Conservation (phyloP, 208 protist species). For the Vickermania ingenoplastis region DNA sequence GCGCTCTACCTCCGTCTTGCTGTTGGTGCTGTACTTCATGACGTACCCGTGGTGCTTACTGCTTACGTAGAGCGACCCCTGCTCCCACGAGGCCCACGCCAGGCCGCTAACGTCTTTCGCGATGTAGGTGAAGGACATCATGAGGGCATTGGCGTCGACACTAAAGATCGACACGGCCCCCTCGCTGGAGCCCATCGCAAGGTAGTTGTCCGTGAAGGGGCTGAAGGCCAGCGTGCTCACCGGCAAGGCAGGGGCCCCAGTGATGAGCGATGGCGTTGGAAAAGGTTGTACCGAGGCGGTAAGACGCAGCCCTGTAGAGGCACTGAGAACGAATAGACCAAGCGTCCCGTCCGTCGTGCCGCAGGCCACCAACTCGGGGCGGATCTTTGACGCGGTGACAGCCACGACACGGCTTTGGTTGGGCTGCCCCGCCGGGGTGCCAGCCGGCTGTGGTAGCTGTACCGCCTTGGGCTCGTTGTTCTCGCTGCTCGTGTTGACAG, state of each 20-base stretch:
- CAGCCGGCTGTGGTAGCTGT: constrained; percentile 14
- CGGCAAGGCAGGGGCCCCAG: constrained; percentile 18
- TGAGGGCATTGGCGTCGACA: constrained; percentile 15
- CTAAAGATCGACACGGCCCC: constrained; percentile 60
- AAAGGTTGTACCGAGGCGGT: constrained; percentile 49
- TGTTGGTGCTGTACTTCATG: constrained; percentile 54
- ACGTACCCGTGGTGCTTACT: constrained; percentile 45
- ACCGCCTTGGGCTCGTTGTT: constrained; percentile 29
- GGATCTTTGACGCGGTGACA: constrained; percentile 16
- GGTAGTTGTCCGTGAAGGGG: constrained; percentile 45
- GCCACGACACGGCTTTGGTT: background rate
- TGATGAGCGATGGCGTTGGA: constrained; percentile 18
- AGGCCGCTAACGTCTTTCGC: constrained; percentile 41
- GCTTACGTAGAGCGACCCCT: constrained; percentile 57
- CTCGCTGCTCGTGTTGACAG: constrained; percentile 62
- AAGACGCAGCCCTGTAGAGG: constrained; percentile 43
- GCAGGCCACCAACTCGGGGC: constrained; percentile 62
- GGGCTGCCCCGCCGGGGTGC: background rate
- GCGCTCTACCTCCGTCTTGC: constrained; percentile 27
- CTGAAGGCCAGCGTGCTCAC: constrained; percentile 64
- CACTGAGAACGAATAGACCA: constrained; percentile 51
- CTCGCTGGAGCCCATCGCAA: constrained; percentile 63
- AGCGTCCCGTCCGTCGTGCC: constrained; percentile 67
- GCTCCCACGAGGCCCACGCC: constrained; percentile 50
- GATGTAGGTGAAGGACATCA: constrained; percentile 51